phyloP scores from a whole-genome alignment of 2,329 filamentous ascomycete genomes.

The Tympanopsis confertula region DNA sequence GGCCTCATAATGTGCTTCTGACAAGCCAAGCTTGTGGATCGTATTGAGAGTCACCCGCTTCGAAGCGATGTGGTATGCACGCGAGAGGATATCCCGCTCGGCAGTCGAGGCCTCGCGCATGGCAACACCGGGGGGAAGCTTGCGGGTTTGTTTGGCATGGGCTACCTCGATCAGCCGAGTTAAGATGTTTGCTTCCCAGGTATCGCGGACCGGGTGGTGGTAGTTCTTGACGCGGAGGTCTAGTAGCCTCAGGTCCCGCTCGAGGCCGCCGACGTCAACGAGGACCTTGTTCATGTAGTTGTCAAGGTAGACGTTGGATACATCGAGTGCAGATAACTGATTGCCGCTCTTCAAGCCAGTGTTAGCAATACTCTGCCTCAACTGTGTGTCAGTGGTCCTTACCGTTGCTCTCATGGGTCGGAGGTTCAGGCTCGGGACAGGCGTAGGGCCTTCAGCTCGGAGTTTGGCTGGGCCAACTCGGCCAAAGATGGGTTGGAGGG shows the following conservation, averaged over 20 bases:
- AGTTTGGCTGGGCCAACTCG: no score
- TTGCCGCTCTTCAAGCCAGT: no score
- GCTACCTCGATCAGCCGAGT: slow-evolving; percentile 19
- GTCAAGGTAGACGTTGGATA: slow-evolving; percentile 14
- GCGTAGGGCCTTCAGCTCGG: no score
- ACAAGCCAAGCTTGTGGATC: neutral
- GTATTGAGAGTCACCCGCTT: neutral
- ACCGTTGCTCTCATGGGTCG: no score
- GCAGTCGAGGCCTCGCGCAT: neutral
- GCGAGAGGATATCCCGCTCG: neutral
- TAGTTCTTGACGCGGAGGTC: neutral
- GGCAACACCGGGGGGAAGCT: neutral
- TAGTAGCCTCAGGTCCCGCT: neutral
- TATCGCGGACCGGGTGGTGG: slow-evolving; percentile 13
- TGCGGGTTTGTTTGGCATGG: slow-evolving; percentile 10
- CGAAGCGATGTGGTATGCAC: neutral
- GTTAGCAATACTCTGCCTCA: no score
- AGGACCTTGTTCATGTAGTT: slow-evolving; percentile 11
- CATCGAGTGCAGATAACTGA: slow-evolving; percentile 9
- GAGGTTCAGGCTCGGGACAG: no score
- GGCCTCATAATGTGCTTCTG: neutral
- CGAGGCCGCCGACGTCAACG: slow-evolving; percentile 6
- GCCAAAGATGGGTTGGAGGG: no score
- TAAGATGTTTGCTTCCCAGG: slow-evolving; percentile 20
- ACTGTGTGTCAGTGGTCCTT: no score